Conservation (phyloP, 805 yeast species). For the Saturnispora bothae region DNA sequence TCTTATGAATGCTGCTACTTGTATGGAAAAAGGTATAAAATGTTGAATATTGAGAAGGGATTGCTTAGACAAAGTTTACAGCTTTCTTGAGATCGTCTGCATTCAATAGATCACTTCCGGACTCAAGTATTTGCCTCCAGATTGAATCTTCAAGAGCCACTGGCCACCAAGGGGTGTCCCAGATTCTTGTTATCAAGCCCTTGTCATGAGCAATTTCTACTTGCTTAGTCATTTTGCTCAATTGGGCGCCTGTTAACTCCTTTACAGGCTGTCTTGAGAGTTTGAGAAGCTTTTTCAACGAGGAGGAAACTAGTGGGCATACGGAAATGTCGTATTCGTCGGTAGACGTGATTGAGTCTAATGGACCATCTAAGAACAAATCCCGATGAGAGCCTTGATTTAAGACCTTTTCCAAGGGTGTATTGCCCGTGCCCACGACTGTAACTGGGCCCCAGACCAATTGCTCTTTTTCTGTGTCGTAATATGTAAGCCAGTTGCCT, state of each 20-base stretch:
- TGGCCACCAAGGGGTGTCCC: conserved; percentile 73
- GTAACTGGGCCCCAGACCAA: conserved; percentile 46
- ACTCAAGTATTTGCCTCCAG: conserved; percentile 37
- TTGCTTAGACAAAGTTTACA: not conserved
- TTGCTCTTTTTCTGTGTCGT: conserved; percentile 26
- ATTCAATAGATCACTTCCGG: conserved; percentile 50
- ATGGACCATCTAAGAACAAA: conserved; percentile 46
- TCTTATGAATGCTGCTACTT: not conserved
- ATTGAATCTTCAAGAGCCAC: conserved; percentile 31
- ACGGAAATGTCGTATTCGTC: conserved; percentile 10
- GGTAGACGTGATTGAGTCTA: conserved; percentile 19
- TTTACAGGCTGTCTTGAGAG: conserved; percentile 10
- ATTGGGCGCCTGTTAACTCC: conserved; percentile 30
- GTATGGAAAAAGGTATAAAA: not conserved
- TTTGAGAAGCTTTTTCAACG: conserved; percentile 20
- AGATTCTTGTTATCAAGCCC: conserved; percentile 48
- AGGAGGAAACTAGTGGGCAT: conserved; percentile 29
- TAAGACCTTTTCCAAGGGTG: conserved; percentile 35
- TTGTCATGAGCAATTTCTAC: conserved; percentile 37
- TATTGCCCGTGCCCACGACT: conserved; percentile 55
- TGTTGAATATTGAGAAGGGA: not conserved
- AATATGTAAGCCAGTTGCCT: conserved; percentile 40
- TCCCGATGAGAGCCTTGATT: conserved; percentile 20
- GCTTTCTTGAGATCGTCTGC: conserved; percentile 43
- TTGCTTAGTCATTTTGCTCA: conserved; percentile 17